These are phyloP conservation scores for Epichloe typhina DNA, from an alignment of 2,329 filamentous ascomycete species.

Conservation along the genomic window DNA sequence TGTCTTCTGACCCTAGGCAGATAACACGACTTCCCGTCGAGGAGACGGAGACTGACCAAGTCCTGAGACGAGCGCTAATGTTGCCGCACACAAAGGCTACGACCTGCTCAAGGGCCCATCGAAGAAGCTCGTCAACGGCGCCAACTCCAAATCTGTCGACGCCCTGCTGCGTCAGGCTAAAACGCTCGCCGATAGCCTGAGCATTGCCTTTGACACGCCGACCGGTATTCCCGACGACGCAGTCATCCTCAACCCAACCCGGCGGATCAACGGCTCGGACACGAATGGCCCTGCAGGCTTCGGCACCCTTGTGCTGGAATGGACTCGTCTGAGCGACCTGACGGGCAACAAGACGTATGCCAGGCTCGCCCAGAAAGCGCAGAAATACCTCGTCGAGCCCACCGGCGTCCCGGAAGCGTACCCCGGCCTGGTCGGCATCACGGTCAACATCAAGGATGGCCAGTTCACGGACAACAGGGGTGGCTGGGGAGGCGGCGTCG, in stretches of 20 bases:
- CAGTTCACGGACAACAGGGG: constrained; percentile 52
- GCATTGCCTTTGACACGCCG: constrained; percentile 64
- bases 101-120: constrained; percentile 60
- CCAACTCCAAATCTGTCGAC: constrained; percentile 31
- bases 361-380: constrained; percentile 49
- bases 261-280: constrained; percentile 31
- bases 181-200: constrained; percentile 57
- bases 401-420: constrained; percentile 49
- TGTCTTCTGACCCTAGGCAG: no score
- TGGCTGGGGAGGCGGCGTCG: constrained; percentile 64
- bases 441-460: constrained; percentile 52
- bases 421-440: constrained; percentile 60
- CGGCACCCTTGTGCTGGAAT: constrained; percentile 72
- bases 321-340: constrained; percentile 67
- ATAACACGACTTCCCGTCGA: no score
- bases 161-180: constrained; percentile 52
- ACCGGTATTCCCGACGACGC: constrained; percentile 62
- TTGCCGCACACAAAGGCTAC: constrained; percentile 31
- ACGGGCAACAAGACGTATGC: constrained; percentile 56
- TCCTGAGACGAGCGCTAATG: background rate
- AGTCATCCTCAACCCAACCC: constrained; percentile 43
- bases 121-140: constrained; percentile 29
- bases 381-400: constrained; percentile 59
- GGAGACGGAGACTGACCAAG: no score
- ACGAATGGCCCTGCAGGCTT: constrained; percentile 64